These are phyloP conservation scores for Backusella sp. DNA, from an alignment of 192 early-diverging fungal species.

Conservation along the genomic window DNA sequence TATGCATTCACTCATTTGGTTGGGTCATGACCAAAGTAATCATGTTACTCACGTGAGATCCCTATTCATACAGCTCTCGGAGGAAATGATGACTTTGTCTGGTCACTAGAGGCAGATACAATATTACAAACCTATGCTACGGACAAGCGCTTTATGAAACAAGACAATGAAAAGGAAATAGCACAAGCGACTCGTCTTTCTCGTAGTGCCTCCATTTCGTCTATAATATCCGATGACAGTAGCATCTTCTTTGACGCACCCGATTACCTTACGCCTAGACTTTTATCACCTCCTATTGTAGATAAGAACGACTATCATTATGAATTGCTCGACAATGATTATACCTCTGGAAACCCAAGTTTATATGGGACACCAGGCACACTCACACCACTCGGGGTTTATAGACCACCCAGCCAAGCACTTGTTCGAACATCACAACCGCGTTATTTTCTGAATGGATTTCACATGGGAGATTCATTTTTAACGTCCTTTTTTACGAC, in stretches of 20 bases:
- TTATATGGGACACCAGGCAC: slow-evolving; percentile 2
- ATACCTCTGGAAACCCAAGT: neutral
- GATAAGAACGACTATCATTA: neutral
- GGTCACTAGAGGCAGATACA: slow-evolving; percentile 14
- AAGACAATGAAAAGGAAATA: neutral
- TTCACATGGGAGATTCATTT: slow-evolving; percentile 26
- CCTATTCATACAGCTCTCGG: slow-evolving; percentile 12
- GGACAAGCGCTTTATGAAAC: neutral
- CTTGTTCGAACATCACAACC: slow-evolving; percentile 2
- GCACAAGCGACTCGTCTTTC: neutral
- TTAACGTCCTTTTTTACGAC: slow-evolving; percentile 24
- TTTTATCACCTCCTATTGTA: neutral
- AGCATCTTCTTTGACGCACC: slow-evolving; percentile 17
- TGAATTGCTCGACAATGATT: neutral
- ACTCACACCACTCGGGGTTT: neutral
- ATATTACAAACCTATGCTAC: slow-evolving; percentile 26
- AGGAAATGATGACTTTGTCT: slow-evolving; percentile 24
- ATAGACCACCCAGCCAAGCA: neutral
- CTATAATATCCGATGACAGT: slow-evolving; percentile 6
- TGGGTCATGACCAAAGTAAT: neutral
- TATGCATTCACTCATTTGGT: neutral
- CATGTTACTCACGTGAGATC: neutral
- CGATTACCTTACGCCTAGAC: neutral
- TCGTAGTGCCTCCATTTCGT: slow-evolving; percentile 1
- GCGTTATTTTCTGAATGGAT: slow-evolving; percentile 18